Conservation (phyloP, 2,329 filamentous ascomycete genomes). For the Fusarium foetens region DNA sequence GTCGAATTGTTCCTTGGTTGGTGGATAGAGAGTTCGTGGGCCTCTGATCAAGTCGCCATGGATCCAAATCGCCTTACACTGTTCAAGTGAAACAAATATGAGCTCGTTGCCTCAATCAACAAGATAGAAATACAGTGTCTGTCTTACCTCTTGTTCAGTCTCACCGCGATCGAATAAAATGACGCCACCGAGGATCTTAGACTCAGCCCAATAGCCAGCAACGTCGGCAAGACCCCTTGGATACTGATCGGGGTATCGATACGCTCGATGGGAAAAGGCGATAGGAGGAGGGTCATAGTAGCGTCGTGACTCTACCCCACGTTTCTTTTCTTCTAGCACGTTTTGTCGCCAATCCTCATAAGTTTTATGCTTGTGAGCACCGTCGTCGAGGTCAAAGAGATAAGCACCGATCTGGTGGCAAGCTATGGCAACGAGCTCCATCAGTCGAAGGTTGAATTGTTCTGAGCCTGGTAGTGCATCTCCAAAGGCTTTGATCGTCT, state of each 20-base stretch:
- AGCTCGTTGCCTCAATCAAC: too few species aligned
- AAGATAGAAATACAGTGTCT: not conserved
- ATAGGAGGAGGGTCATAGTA: not conserved
- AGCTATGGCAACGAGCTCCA: constrained; percentile 8
- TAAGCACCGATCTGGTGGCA: constrained; percentile 25
- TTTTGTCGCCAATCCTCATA: constrained; percentile 6
- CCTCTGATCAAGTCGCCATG: not conserved
- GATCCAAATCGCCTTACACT: constrained; percentile 26
- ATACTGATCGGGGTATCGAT: constrained; percentile 15
- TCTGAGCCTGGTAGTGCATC: not conserved
- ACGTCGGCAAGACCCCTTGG: constrained; percentile 7
- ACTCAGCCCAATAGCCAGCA: constrained; percentile 25
- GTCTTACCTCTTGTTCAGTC: constrained; percentile 2
- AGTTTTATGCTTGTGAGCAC: constrained; percentile 6
- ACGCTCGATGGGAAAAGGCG: constrained; percentile 9
- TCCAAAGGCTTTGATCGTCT: not conserved
- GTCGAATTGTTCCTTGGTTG: constrained; percentile 11
- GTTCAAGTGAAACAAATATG: not conserved
- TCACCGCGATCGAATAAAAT: constrained; percentile 21
- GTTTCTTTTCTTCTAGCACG: not conserved
- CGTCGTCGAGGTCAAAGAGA: constrained; percentile 15
- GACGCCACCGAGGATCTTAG: constrained; percentile 16
- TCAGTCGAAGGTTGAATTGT: not conserved
- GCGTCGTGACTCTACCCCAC: not conserved
- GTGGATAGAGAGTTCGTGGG: constrained; percentile 18